Conservation (phyloP, 78 protist species). For the Dictyostelium capitatum region DNA sequence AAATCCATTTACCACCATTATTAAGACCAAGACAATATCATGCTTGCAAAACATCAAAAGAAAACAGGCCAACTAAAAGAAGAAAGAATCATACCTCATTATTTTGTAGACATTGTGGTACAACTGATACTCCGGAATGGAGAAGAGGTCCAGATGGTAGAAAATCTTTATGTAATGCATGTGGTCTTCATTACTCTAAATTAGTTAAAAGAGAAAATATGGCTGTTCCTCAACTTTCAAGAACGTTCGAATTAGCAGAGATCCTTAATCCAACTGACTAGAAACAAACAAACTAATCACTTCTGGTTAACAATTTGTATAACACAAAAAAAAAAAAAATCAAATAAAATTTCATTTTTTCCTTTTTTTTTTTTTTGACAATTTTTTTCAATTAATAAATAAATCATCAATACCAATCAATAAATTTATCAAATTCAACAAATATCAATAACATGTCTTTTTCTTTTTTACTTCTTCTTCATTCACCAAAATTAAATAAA, state of each 20-base stretch:
- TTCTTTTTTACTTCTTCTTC: too few species aligned
- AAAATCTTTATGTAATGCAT: constrained; percentile 80
- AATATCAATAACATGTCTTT: too few species aligned
- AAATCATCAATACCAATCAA: too few species aligned
- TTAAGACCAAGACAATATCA: constrained; percentile 80
- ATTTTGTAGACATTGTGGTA: constrained; percentile 82
- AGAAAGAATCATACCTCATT: constrained; percentile 66
- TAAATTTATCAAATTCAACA: too few species aligned
- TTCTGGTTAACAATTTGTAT: not conserved
- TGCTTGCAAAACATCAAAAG: constrained; percentile 65
- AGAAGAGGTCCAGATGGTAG: constrained; percentile 84
- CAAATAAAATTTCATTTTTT: not conserved
- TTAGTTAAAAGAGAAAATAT: constrained; percentile 63
- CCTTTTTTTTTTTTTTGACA: too few species aligned
- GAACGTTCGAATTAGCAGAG: constrained; percentile 49
- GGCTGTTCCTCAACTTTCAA: constrained; percentile 27
- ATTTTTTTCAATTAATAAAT: too few species aligned
- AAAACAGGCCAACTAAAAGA: constrained; percentile 57
- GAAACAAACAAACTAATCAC: not conserved
- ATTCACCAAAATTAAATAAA: too few species aligned
- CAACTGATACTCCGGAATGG: constrained; percentile 85
- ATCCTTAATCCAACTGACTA: constrained; percentile 44
- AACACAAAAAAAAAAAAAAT: not conserved
- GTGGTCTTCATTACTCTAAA: constrained; percentile 85
- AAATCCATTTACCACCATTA: constrained; percentile 75